A percentile compares a stretch with the other conserved stretches of the same genome.
phyloP scores from a whole-genome alignment of 2,329 filamentous ascomycete genomes.

The Aureobasidium sp. region DNA sequence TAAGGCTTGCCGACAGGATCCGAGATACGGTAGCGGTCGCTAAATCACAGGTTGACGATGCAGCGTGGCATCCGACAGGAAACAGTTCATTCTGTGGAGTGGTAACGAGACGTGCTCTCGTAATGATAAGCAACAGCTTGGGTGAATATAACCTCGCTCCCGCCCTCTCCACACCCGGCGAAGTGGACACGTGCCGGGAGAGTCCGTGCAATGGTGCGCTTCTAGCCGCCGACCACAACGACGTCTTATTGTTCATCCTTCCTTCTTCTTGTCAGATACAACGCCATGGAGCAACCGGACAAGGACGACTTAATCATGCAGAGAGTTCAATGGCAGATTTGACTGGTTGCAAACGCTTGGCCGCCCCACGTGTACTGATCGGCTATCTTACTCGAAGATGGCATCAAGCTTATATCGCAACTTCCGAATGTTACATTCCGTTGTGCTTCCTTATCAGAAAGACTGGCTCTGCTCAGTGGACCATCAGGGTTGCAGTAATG shows the following conservation, averaged over 20 bases:
- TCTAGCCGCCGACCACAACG: not conserved
- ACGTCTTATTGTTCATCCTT: not conserved
- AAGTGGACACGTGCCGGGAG: not conserved
- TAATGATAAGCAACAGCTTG: conserved; percentile 2
- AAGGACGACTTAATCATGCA: not conserved
- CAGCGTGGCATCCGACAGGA: conserved; percentile 2
- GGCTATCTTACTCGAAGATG: not conserved
- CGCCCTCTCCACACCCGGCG: not conserved
- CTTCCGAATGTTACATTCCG: not conserved
- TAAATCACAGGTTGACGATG: not conserved
- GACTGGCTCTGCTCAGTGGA: not conserved
- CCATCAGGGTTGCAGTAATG: not conserved
- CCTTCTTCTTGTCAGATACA: not conserved
- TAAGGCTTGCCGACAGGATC: not conserved
- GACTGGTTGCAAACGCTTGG: not conserved
- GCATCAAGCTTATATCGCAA: not conserved
- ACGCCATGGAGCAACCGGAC: not conserved
- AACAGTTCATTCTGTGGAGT: conserved; percentile 1
- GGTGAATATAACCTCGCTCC: conserved; percentile 3
- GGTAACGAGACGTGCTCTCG: conserved; percentile 6
- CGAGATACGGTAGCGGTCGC: conserved; percentile 2
- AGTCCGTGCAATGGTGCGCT: not conserved
- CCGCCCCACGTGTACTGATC: not conserved
- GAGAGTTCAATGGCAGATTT: not conserved
- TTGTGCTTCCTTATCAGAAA: not conserved